Evolutionary conservation across 768 basidiomycete species (phyloP).

Genomic region (Pisolithus sp.): DNA sequence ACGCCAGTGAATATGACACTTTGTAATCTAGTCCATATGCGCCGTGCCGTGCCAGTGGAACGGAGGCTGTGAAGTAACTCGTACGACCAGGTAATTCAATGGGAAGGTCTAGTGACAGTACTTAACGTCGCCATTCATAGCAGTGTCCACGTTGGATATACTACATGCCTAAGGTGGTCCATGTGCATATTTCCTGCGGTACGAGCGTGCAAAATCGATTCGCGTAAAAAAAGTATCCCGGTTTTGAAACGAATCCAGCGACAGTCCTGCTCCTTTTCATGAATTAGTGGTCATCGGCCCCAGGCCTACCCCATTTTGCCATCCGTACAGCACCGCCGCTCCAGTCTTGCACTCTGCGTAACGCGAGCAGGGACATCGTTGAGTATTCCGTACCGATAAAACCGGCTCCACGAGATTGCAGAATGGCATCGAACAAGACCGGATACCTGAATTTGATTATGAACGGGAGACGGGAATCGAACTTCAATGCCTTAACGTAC

Average conservation of each 20-base stretch:
- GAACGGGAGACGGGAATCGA: background rate
- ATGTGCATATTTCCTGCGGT: background rate
- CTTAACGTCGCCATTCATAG: background rate
- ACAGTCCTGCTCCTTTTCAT: too few species aligned
- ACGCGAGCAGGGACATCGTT: conserved; percentile 64
- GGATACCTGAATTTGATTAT: conserved; percentile 48
- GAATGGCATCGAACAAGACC: conserved; percentile 63
- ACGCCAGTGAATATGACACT: conserved; percentile 56
- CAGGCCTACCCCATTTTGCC: conserved; percentile 53
- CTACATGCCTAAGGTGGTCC: background rate
- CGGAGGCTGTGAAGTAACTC: conserved; percentile 22
- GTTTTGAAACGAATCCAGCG: too few species aligned
- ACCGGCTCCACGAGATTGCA: conserved; percentile 60
- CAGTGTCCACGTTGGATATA: background rate
- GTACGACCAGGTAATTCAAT: conserved; percentile 2
- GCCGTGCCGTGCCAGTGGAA: conserved; percentile 49
- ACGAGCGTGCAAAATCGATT: background rate
- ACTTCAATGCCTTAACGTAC: conserved; percentile 25
- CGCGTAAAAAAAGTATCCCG: background rate
- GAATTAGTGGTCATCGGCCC: conserved; percentile 48
- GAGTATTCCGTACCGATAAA: conserved; percentile 69
- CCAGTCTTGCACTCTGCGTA: conserved; percentile 66
- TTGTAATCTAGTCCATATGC: conserved; percentile 53
- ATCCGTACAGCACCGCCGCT: conserved; percentile 43
- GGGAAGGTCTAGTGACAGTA: background rate